Conservation (phyloP, 1,284 basidiomycete genomes). For the Clitocybe nebularis region DNA sequence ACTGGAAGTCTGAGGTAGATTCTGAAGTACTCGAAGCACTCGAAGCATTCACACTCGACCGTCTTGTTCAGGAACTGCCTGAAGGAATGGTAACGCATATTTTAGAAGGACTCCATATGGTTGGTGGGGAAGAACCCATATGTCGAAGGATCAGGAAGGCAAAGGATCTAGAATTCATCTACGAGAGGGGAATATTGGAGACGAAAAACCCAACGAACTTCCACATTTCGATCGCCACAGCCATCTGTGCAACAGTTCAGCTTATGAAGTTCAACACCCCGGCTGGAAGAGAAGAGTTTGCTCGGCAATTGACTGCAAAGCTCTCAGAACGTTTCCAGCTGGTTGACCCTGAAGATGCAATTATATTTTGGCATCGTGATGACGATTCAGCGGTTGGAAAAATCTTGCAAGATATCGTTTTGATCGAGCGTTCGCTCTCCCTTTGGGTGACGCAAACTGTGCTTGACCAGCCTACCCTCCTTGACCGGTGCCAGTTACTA, state of each 20-base stretch:
- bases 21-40: conserved; percentile 32
- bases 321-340: conserved; percentile 30
- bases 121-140: conserved; percentile 12
- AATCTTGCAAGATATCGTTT: conserved; percentile 27
- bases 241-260: conserved; percentile 21
- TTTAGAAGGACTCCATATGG: conserved; percentile 15
- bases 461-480: conserved; percentile 21
- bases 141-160: conserved; percentile 14
- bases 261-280: conserved; percentile 29
- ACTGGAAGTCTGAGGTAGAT: conserved; percentile 63
- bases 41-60: conserved; percentile 28
- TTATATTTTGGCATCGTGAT: conserved; percentile 32
- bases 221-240: conserved; percentile 12
- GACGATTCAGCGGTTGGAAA: conserved; percentile 21
- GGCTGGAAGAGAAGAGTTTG: conserved; percentile 35
- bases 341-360: conserved; percentile 39
- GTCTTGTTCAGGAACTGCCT: conserved; percentile 26
- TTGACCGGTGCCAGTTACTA: conserved; percentile 25
- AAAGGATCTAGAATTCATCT: conserved; percentile 14
- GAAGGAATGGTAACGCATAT: conserved; percentile 22
- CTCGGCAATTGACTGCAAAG: conserved; percentile 39
- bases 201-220: conserved; percentile 11
- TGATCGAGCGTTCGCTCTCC: conserved; percentile 33
- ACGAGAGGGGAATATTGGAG: conserved; percentile 1
- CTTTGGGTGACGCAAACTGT: conserved; percentile 37